phyloP scores from a whole-genome alignment of 257 asterid species.

The Fraxinus excelsior region DNA sequence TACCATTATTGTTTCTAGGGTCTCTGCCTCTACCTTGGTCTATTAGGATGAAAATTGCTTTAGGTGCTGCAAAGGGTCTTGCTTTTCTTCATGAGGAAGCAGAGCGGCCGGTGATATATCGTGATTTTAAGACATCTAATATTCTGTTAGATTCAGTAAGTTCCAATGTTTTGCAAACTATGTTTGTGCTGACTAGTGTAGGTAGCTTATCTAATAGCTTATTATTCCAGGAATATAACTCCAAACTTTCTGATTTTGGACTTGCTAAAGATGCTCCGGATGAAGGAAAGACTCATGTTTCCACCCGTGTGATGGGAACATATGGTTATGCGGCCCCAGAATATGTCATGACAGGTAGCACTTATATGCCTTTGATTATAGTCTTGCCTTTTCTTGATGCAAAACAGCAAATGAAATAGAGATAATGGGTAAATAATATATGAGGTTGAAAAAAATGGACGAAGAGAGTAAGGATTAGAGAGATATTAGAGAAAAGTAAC shows the following conservation, averaged over 20 bases:
- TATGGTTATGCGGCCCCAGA: conserved; percentile 71
- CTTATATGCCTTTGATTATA: background rate
- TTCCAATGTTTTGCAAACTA: conserved; percentile 6
- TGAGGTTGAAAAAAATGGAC: background rate
- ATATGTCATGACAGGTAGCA: conserved; percentile 63
- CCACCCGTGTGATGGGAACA: conserved; percentile 74
- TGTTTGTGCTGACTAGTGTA: background rate
- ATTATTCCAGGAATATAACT: conserved; percentile 50
- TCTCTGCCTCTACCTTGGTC: conserved; percentile 69
- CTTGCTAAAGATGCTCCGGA: conserved; percentile 73
- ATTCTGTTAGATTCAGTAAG: conserved; percentile 65
- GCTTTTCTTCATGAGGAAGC: conserved; percentile 68
- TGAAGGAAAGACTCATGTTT: conserved; percentile 65
- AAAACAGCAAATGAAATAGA: background rate
- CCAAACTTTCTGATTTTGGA: conserved; percentile 66
- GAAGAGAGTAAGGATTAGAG: background rate
- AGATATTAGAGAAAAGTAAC: background rate
- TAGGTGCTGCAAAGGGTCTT: conserved; percentile 67
- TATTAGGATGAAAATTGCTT: conserved; percentile 62
- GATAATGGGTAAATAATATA: background rate
- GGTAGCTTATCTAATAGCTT: background rate
- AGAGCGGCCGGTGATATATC: conserved; percentile 60
- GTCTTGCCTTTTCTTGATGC: background rate
- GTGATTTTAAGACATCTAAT: conserved; percentile 65
- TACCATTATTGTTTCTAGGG: conserved; percentile 34